These are phyloP conservation scores for Aquanectria penicillioides DNA, from an alignment of 2,329 filamentous ascomycete species.

Conservation along the genomic window DNA sequence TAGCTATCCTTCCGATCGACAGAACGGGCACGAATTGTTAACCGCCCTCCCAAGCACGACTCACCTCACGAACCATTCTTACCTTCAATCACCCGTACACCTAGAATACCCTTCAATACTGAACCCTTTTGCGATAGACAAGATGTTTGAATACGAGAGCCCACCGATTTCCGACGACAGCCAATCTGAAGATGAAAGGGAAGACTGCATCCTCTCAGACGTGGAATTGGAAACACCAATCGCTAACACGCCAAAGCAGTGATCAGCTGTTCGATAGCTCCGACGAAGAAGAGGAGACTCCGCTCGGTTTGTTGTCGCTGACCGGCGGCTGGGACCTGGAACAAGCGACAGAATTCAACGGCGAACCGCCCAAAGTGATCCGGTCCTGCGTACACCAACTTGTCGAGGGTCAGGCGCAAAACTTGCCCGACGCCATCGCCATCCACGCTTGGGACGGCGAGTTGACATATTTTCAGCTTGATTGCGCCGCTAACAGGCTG, in stretches of 20 bases:
- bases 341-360: background rate
- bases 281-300: conserved; percentile 1
- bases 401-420: background rate
- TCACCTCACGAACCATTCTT: background rate
- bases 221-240: background rate
- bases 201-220: background rate
- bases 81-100: background rate
- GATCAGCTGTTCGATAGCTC: conserved; percentile 5
- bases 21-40: too few species aligned
- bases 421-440: conserved; percentile 26
- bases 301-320: background rate
- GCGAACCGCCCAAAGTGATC: background rate
- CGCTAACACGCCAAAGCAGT: conserved; percentile 1
- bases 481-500: conserved; percentile 9
- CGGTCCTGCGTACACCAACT: conserved; percentile 28
- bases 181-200: conserved; percentile 13
- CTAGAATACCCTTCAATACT: background rate
- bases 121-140: background rate
- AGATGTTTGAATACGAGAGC: conserved; percentile 15
- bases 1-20: background rate
- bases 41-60: background rate
- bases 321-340: conserved; percentile 3
- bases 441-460: conserved; percentile 41
- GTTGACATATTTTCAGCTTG: conserved; percentile 15
- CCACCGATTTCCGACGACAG: conserved; percentile 16